Percentiles rank a stretch among this genome's conserved stretches.
Conservation (phyloP, 106 monocot species). For the Allium sativum region DNA sequence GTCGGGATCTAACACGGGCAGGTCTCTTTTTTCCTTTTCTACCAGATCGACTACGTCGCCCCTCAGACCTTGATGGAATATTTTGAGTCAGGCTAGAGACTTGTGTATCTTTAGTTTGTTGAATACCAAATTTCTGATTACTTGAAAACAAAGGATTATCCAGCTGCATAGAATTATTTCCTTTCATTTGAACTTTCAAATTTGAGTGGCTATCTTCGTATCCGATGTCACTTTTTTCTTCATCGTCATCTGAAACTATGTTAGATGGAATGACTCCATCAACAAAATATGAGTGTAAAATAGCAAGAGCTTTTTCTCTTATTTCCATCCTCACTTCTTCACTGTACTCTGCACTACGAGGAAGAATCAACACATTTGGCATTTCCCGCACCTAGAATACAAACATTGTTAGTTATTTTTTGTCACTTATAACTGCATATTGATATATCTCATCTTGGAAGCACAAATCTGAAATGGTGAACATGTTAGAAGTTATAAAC, state of each 20-base stretch:
- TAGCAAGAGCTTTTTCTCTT: slow-evolving; percentile 75
- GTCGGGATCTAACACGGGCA: slow-evolving; percentile 64
- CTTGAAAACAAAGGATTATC: slow-evolving; percentile 21
- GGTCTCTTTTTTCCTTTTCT: slow-evolving; percentile 94
- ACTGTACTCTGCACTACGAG: slow-evolving; percentile 94
- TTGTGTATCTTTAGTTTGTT: slow-evolving; percentile 41
- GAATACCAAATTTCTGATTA: slow-evolving; percentile 25
- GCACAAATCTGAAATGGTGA: neutral
- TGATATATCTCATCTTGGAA: neutral
- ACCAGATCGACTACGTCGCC: slow-evolving; percentile 62
- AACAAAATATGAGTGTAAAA: slow-evolving; percentile 70
- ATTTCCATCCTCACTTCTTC: slow-evolving; percentile 99
- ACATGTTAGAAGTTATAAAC: neutral
- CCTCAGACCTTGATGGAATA: slow-evolving; percentile 41
- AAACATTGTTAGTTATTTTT: too few relatives aligned
- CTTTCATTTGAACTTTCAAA: slow-evolving; percentile 20
- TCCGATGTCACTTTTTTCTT: slow-evolving; percentile 45
- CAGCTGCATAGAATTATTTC: slow-evolving; percentile 26
- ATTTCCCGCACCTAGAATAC: slow-evolving; percentile 83
- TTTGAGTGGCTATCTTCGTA: slow-evolving; percentile 47
- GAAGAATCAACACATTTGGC: slow-evolving; percentile 98
- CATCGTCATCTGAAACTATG: slow-evolving; percentile 80
- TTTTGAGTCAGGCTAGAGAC: slow-evolving; percentile 41
- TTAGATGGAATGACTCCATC: slow-evolving; percentile 71
- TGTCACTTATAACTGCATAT: neutral